Evolutionary conservation across 2,329 filamentous ascomycete species (phyloP).

Genomic region (Aureobasidium namibiae): DNA sequence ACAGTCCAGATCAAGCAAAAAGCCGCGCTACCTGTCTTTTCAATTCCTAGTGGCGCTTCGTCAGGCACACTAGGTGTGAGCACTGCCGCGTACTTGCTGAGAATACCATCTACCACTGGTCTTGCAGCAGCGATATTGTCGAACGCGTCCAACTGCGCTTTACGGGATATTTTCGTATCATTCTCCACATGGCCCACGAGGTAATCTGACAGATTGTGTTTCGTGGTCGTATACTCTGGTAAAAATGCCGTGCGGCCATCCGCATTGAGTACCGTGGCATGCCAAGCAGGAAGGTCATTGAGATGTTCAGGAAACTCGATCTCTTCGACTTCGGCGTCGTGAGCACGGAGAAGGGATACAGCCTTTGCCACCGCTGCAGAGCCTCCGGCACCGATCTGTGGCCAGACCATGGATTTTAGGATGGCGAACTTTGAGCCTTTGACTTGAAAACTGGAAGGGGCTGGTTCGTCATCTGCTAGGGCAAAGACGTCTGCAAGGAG

Average conservation of each 20-base stretch:
- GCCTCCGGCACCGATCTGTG: slow-evolving; percentile 29
- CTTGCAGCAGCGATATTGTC: slow-evolving; percentile 48
- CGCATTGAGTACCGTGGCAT: slow-evolving; percentile 40
- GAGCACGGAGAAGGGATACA: slow-evolving; percentile 26
- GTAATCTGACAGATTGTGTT: background rate
- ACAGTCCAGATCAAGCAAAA: slow-evolving; percentile 47
- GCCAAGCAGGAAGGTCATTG: slow-evolving; percentile 43
- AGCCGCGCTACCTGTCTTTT: slow-evolving; percentile 46
- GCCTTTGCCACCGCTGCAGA: slow-evolving; percentile 28
- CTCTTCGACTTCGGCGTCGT: slow-evolving; percentile 50
- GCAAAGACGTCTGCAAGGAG: slow-evolving; percentile 47
- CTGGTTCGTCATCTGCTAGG: slow-evolving; percentile 43
- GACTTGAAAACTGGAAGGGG: background rate
- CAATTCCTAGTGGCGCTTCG: slow-evolving; percentile 49
- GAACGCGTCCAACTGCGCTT: slow-evolving; percentile 45
- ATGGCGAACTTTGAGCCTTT: slow-evolving; percentile 44
- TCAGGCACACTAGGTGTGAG: slow-evolving; percentile 52
- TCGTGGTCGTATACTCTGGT: background rate
- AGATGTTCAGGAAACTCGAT: slow-evolving; percentile 46
- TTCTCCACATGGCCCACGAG: background rate
- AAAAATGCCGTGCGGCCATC: slow-evolving; percentile 44
- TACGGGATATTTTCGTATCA: slow-evolving; percentile 21
- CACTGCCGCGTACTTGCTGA: slow-evolving; percentile 45
- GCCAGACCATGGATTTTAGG: slow-evolving; percentile 47
- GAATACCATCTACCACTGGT: slow-evolving; percentile 47